phyloP scores from a whole-genome alignment of 2,329 filamentous ascomycete species.

The Polytolypa hystricis region DNA sequence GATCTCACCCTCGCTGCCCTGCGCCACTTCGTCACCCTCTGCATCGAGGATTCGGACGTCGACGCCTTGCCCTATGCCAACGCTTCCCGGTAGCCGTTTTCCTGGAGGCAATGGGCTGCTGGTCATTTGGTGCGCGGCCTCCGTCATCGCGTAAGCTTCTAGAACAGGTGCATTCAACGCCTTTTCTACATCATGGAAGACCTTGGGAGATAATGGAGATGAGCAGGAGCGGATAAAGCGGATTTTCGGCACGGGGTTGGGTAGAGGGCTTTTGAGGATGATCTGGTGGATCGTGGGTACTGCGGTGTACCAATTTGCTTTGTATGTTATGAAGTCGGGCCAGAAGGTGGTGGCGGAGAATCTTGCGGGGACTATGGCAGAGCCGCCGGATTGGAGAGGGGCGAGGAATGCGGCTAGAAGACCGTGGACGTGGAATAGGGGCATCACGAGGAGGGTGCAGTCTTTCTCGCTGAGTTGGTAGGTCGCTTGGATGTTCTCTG shows the following conservation, averaged over 20 bases:
- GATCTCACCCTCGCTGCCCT: conserved; percentile 67
- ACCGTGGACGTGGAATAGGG: conserved; percentile 84
- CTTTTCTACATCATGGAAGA: conserved; percentile 67
- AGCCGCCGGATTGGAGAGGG: conserved; percentile 63
- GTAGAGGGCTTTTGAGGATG: conserved; percentile 61
- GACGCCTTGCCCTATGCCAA: conserved; percentile 73
- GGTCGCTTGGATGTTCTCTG: conserved; percentile 65
- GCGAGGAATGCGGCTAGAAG: conserved; percentile 72
- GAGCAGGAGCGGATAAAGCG: conserved; percentile 84
- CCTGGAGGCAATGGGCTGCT: conserved; percentile 56
- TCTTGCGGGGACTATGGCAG: conserved; percentile 63
- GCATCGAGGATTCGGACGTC: conserved; percentile 67
- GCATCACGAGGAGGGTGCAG: conserved; percentile 80
- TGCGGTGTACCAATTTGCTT: conserved; percentile 84
- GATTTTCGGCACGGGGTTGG: conserved; percentile 58
- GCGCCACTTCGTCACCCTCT: conserved; percentile 54
- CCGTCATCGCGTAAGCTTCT: conserved; percentile 88
- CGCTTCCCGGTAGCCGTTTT: conserved; percentile 68
- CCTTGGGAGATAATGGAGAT: conserved; percentile 69
- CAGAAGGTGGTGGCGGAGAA: conserved; percentile 81
- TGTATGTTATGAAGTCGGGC: conserved; percentile 60
- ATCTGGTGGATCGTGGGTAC: conserved; percentile 92
- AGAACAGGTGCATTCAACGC: conserved; percentile 69
- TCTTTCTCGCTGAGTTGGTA: conserved; percentile 61
- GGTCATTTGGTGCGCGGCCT: conserved; percentile 51